phyloP scores from a whole-genome alignment of 495 filamentous ascomycete genomes.

The Aspergillus leporis region DNA sequence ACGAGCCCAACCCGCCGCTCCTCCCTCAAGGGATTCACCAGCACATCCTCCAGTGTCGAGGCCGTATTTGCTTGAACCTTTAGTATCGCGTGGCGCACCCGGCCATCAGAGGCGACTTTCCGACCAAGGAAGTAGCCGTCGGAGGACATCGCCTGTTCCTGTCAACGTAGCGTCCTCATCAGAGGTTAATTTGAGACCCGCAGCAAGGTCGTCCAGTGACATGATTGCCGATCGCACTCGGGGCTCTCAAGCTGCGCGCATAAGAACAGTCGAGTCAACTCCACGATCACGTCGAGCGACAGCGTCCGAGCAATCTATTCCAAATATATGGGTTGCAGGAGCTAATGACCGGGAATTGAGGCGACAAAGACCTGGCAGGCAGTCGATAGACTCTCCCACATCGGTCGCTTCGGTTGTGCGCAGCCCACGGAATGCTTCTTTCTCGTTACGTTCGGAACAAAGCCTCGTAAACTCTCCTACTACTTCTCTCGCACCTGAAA shows the following conservation, averaged over 20 bases:
- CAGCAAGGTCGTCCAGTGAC: conserved; percentile 43
- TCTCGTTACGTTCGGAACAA: conserved; percentile 13
- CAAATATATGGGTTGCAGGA: conserved; percentile 33
- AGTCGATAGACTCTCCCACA: conserved; percentile 22
- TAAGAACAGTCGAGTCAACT: conserved; percentile 26
- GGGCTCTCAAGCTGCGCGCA: conserved; percentile 27
- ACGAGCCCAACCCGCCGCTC: conserved; percentile 20
- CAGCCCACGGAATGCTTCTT: conserved; percentile 7
- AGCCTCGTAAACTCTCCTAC: conserved; percentile 20
- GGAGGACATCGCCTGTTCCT: conserved; percentile 39
- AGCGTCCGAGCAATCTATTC: conserved; percentile 38
- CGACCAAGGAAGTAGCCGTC: conserved; percentile 42
- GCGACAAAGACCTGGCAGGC: conserved; percentile 24
- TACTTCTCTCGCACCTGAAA: conserved; percentile 23
- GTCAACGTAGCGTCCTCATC: conserved; percentile 38
- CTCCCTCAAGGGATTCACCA: conserved; percentile 22
- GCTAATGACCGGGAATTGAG: conserved; percentile 29
- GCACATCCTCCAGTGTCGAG: conserved; percentile 55
- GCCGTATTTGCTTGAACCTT: conserved; percentile 54
- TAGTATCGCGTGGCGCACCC: conserved; percentile 28
- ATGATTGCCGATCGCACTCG: conserved; percentile 40
- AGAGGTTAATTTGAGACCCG: conserved; percentile 38
- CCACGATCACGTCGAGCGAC: conserved; percentile 37
- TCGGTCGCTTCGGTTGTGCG: conserved; percentile 16
- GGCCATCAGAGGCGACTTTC: conserved; percentile 51